A percentile compares a stretch with the other conserved stretches of the same genome.
Evolutionary conservation across 2,329 filamentous ascomycete species (phyloP).

Genomic region (Diplodia mutila): DNA sequence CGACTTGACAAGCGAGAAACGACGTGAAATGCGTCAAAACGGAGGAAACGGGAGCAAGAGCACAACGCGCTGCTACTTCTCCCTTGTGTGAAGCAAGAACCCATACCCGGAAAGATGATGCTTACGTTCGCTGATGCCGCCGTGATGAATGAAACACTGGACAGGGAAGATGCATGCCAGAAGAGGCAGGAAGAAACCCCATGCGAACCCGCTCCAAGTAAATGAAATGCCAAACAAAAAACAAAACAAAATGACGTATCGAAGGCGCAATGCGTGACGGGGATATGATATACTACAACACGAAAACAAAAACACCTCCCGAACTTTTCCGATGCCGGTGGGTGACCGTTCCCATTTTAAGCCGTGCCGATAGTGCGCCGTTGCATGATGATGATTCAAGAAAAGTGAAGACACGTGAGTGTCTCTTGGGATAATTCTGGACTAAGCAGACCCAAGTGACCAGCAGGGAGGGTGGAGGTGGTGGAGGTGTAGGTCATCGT

Average conservation of each 20-base stretch:
- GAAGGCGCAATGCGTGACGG: background rate
- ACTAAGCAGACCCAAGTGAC: background rate
- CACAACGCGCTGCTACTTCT: background rate
- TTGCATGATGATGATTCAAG: constrained; percentile 4
- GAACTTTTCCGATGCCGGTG: constrained; percentile 12
- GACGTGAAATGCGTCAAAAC: background rate
- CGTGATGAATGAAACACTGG: constrained; percentile 10
- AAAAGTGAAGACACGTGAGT: background rate
- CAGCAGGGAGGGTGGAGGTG: background rate
- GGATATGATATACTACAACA: constrained; percentile 16
- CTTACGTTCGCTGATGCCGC: constrained; percentile 20
- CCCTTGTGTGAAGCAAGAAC: background rate
- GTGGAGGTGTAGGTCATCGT: background rate
- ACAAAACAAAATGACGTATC: background rate
- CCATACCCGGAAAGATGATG: constrained; percentile 1
- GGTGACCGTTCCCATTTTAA: constrained; percentile 5
- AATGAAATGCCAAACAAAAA: background rate
- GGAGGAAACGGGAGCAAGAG: background rate
- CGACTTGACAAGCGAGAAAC: background rate
- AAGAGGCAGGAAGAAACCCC: background rate
- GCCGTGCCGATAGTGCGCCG: constrained; percentile 13
- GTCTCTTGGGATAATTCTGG: background rate
- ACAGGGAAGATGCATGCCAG: constrained; percentile 1
- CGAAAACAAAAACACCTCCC: constrained; percentile 17
- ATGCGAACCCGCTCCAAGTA: background rate